Base-by-base conservation (phyloP, 257 asterid genomes). In the Solanum infundibuliforme region DNA sequence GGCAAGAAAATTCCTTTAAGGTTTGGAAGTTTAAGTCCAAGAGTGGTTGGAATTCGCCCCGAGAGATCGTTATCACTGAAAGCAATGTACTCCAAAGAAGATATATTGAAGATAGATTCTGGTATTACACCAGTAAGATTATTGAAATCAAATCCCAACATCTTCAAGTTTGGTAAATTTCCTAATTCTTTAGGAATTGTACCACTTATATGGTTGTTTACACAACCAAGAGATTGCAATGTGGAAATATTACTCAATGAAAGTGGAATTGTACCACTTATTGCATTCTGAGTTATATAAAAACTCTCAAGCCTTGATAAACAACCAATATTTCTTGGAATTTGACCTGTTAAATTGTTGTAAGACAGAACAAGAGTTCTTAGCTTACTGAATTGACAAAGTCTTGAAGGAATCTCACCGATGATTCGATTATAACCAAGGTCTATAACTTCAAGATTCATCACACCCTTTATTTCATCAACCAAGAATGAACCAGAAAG, bases 41-140 rank as follows among this genome's bases (percentile, higher is more conserved):
- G 32, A 8, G 87, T 89, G 3, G 86, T n/a, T 8, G 91, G 91
- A 60, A 90, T 21, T 25, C 36, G 39, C 34, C 93, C 92, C 0
- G 91, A 74, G 55, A 91, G 87, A 76, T 20, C 12, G 83, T 91
- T 91, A 23, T 29, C 88, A 3, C 87, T 73, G 86, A 91, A 85
- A 16, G 90, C 91, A 21, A 90, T 84, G 81, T 41, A 38, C 31
- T 75, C 83, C 81, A 90, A 55, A 23, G 90, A 86, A 16, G 93
- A 91, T 5, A 90, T 38, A 89, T 91, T 91, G 90, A 90, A 91
- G 34, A 91, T 89, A 27, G 23, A 31, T 16, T 83, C 87, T 66
- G 93, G 92, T 68, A 91, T 91, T 69, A 68, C 90, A 35, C 93
- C 93, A 12, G 89, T 83, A 6, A 91, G 86, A 66, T 86, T 84